Evolutionary conservation across 495 filamentous ascomycete species (phyloP).

Genomic region (Trichoderma gamsii): DNA sequence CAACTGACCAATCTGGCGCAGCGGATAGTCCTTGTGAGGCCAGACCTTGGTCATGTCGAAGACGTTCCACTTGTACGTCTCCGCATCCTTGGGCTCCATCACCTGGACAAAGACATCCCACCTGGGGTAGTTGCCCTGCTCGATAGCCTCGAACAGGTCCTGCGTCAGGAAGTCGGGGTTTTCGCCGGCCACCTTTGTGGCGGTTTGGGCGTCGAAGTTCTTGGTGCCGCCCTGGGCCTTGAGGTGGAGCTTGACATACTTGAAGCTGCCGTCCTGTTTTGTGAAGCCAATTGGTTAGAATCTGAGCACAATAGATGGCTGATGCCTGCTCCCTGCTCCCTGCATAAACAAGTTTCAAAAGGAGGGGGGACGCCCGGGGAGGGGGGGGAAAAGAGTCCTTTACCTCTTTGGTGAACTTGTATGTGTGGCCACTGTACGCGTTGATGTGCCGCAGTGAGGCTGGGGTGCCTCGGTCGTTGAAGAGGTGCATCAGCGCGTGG

Average conservation of each 20-base stretch:
- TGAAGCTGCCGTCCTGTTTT: constrained; percentile 31
- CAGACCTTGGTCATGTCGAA: constrained; percentile 82
- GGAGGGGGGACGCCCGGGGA: background rate
- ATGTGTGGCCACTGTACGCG: constrained; percentile 51
- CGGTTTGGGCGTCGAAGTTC: constrained; percentile 57
- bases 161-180: constrained; percentile 68
- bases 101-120: constrained; percentile 71
- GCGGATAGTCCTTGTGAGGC: constrained; percentile 62
- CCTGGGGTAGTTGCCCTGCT: constrained; percentile 55
- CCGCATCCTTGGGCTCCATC: constrained; percentile 62
- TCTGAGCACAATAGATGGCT: no score
- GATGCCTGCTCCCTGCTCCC: no score
- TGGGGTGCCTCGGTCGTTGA: constrained; percentile 66
- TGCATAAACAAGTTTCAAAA: background rate
- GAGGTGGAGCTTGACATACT: constrained; percentile 39
- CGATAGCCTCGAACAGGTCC: constrained; percentile 67
- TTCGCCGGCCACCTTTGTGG: constrained; percentile 50
- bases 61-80: constrained; percentile 66
- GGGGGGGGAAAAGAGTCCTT: background rate
- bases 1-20: constrained; percentile 62
- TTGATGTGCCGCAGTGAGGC: constrained; percentile 65
- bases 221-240: constrained; percentile 66
- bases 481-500: constrained; percentile 68
- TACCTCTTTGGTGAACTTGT: constrained; percentile 35
- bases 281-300: background rate